Percentiles rank a stretch among this genome's conserved stretches.
These are phyloP conservation scores for Sporothrix curviconia DNA, from an alignment of 2,329 filamentous ascomycete species.

Conservation along the genomic window DNA sequence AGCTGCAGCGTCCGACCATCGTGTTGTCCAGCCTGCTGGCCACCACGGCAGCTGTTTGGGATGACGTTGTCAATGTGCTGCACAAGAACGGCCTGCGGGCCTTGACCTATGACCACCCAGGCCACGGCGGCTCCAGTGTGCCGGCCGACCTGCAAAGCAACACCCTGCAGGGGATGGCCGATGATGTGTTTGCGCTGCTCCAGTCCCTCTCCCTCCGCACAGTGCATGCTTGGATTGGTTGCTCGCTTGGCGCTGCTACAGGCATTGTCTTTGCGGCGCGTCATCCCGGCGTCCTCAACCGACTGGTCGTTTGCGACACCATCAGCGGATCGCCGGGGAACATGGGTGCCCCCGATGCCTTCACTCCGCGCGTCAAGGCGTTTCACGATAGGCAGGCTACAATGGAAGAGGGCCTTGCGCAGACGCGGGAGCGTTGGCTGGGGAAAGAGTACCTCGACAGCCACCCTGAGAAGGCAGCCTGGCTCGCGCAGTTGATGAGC, in stretches of 20 bases:
- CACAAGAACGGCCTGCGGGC: constrained; percentile 32
- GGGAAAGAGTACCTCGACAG: constrained; percentile 33
- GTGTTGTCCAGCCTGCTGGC: constrained; percentile 36
- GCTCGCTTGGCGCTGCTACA: constrained; percentile 39
- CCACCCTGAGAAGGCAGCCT: constrained; percentile 20
- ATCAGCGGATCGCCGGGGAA: constrained; percentile 34
- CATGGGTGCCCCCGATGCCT: constrained; percentile 29
- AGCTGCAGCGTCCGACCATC: constrained; percentile 25
- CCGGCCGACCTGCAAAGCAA: constrained; percentile 29
- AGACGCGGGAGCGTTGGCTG: constrained; percentile 16
- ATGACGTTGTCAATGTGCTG: constrained; percentile 31
- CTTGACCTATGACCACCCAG: constrained; percentile 37
- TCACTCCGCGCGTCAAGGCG: constrained; percentile 30
- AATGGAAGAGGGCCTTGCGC: not conserved
- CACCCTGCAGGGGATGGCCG: constrained; percentile 34
- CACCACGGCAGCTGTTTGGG: constrained; percentile 33
- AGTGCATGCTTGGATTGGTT: constrained; percentile 37
- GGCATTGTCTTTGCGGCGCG: constrained; percentile 34
- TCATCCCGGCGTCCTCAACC: constrained; percentile 32
- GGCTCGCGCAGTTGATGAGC: constrained; percentile 27
- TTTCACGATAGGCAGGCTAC: constrained; percentile 23
- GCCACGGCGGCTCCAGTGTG: constrained; percentile 34
- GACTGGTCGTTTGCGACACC: constrained; percentile 36
- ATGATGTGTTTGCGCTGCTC: constrained; percentile 32
- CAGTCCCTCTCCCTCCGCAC: constrained; percentile 23